phyloP scores from a whole-genome alignment of 257 asterid species.

The Solanum rostratum region DNA sequence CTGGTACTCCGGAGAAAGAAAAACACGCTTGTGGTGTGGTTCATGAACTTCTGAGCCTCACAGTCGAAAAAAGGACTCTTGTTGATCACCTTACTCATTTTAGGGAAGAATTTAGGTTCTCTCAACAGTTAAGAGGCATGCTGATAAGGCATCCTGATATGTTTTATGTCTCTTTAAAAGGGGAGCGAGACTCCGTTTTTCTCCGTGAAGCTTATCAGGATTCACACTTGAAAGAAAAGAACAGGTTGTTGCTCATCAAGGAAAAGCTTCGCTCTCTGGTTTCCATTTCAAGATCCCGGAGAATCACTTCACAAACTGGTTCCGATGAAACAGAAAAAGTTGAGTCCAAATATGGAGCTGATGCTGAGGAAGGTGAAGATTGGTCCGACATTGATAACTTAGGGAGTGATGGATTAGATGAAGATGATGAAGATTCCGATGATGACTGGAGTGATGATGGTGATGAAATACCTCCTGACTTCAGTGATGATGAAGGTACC shows the following conservation, averaged over 20 bases:
- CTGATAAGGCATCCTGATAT: conserved; percentile 94
- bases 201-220: conserved; percentile 87
- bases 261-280: conserved; percentile 92
- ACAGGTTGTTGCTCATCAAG: conserved; percentile 76
- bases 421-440: conserved; percentile 16
- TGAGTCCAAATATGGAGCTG: conserved; percentile 25
- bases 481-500: conserved; percentile 31
- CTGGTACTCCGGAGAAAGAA: conserved; percentile 73
- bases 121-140: conserved; percentile 98
- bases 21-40: conserved; percentile 81
- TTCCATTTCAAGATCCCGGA: conserved; percentile 48
- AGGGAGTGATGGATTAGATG: conserved; percentile 42
- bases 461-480: conserved; percentile 71
- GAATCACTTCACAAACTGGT: conserved; percentile 17
- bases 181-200: conserved; percentile 92
- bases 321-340: conserved; percentile 22
- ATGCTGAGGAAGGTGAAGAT: conserved; percentile 44
- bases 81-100: conserved; percentile 94
- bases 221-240: conserved; percentile 80
- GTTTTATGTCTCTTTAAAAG: conserved; percentile 88
- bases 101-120: conserved; percentile 87
- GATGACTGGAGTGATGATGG: conserved; percentile 56
- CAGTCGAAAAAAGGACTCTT: conserved; percentile 89
- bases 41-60: conserved; percentile 93
- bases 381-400: conserved; percentile 57